Base-by-base conservation (phyloP, 345 rosid species). In the Xanthoceras sorbifolium region DNA sequence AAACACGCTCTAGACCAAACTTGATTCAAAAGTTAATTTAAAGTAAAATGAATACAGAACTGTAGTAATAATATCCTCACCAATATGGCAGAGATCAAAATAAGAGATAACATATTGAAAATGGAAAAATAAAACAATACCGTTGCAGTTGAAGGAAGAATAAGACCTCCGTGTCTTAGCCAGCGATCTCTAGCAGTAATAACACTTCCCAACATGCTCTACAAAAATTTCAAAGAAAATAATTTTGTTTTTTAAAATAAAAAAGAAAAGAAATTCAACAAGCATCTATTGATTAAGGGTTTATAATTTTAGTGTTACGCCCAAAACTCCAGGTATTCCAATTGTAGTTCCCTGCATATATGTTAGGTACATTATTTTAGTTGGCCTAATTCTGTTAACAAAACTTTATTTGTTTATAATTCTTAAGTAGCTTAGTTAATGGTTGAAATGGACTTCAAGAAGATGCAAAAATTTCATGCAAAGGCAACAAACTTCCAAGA, bases 131-230 rank as follows among this genome's bases (percentile, higher is more conserved):
- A 50, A 73, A 70, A 73, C 59, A 81, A 63, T 89, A 91, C 98
- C 28, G 93, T 89, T 62, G 99, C 98, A 82, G 81, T 79, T 70
- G 97, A 96, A 69, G 98, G 99, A 80, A 96, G 97, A 86, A 96
- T 93, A 77, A 96, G 86, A 61, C 99, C 99, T 75, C 98, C 99
- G 71, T 76, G 91, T 86, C 89, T 96, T 81, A 96, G 82, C 94
- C 97, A 93, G 72, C 97, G 90, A 82, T 93, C 98, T 85, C 97
- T 91, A 69, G 99, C 99, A 81, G 93, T 87, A 77, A 96, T 93
- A 66, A 96, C 98, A 85, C 97, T 96, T 82, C 94, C 99, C 77
- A 96, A 87, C 99, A 96, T 96, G 86, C 99, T 93, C 99, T 96
- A 73, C 76, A 66, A 75, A 57, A 20, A 67, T 48, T 50, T 69